Base-by-base conservation (phyloP, 345 rosid genomes). In the Gossypium arboreum region DNA sequence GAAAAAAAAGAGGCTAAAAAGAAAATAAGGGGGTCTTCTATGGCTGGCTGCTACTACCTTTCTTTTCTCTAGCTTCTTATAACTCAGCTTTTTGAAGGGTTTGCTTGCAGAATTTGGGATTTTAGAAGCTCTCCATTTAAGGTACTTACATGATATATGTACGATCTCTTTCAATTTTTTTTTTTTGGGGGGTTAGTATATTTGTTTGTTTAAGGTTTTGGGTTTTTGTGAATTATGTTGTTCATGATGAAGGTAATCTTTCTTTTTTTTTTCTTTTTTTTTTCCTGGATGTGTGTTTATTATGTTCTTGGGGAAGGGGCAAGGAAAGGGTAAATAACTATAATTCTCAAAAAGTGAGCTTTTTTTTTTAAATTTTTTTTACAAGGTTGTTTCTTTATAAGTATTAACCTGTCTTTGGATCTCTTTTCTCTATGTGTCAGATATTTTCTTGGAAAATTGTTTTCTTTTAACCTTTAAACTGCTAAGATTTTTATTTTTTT, bases 361-460 rank as follows among this genome's bases (percentile, higher is more conserved):
- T 68, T 68, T 29, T 61, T 18, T 67, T 67, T 71, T 4, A 0
- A 4, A 4, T 0, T 34, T 34, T 34, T 34, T 57, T 67, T 68
- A 71, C 12, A 34, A 25, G 77, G 52, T 73, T 43, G 67, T 22
- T 47, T 47, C 69, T 79, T 81, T 73, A 24, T 12, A 25, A 54
- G n/a, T 75, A 27, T 61, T 73, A 59, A 79, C 29, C 64, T 51
- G 76, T 69, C 72, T 76, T 60, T 64, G 63, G 79, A 71, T 82
- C 74, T 73, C 65, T 81, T 77, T 51, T 73, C 51, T 75, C 79
- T 67, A 18, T 57, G 74, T 78, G 86, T 77, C 76, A 78, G 83
- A 69, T 75, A n/a, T 75, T 81, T 57, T 76, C 76, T 27, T 71
- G 74, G 24, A 70, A 70, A 68, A 25, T 54, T 71, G 39, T 47